Base-by-base conservation (phyloP, 768 basidiomycete genomes). In the Cyclocybe aegerita region DNA sequence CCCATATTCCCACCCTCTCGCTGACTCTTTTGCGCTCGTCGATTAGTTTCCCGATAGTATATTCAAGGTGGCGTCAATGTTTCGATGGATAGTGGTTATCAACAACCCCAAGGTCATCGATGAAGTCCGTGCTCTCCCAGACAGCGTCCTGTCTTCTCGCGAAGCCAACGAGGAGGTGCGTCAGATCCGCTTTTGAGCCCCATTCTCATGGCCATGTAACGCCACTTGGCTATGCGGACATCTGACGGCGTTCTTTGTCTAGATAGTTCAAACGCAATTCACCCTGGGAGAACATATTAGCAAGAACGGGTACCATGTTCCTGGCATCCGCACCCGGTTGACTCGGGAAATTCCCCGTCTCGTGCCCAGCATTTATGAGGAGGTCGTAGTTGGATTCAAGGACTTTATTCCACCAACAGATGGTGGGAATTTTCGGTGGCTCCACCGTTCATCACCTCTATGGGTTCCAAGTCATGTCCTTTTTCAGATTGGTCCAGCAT, bases 41-140 rank as follows among this genome's bases (percentile, higher is more conserved):
- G 16, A 5, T 31, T 30, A 65, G 68, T 67, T 60, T 42, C 61
- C 60, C 29, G 55, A 62, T 32, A 50, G 51, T 34, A 57, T 61
- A 2, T 82, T 80, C 65, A 76, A 73, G 60, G 66, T 81, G 5
- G 66, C 78, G 1, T 65, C 63, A 44, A 60, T 76, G 36, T 66
- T 74, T 40, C 63, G 69, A 43, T 82, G 80, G 80, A 51, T 72
- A 2, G 69, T 80, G 10, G 60, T 81, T 7, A 60, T 76, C 29
- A 68, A 71, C 7, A 72, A 76, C 1, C 59, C 68, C 0, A 57
- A 66, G 15, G 66, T 69, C 32, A 61, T 78, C 12, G 76, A 80
- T 4, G 77, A 80, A 37, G 55, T 82, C 11, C 70, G 74, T 16
- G 71, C 61, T 47, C 71, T 73, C 14, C 68, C 74, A 7, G 77